Evolutionary conservation across 2,329 filamentous ascomycete genomes (phyloP).

Genomic region (Xylaria sp.): DNA sequence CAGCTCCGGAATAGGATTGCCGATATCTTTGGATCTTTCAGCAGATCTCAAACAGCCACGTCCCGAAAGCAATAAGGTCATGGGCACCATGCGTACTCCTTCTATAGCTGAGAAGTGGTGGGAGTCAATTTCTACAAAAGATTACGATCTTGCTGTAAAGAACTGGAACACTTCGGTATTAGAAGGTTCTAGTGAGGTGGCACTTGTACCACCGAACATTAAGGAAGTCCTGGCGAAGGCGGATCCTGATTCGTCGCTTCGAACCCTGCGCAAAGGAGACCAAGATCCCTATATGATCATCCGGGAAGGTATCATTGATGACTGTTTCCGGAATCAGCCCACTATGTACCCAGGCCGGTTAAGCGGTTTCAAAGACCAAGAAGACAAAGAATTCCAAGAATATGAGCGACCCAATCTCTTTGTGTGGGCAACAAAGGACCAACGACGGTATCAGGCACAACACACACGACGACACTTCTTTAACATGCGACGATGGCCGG

Average conservation of each 20-base stretch:
- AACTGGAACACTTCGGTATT: slow-evolving; percentile 40
- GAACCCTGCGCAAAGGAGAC: slow-evolving; percentile 28
- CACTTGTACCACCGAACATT: slow-evolving; percentile 41
- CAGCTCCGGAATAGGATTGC: not conserved
- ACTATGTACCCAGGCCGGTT: slow-evolving; percentile 56
- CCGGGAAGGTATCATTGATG: slow-evolving; percentile 55
- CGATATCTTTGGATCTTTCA: slow-evolving; percentile 32
- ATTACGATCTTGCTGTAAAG: slow-evolving; percentile 34
- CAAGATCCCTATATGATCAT: slow-evolving; percentile 47
- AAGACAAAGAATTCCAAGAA: slow-evolving; percentile 37
- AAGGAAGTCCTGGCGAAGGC: slow-evolving; percentile 50
- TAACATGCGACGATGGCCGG: slow-evolving; percentile 61
- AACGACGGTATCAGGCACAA: slow-evolving; percentile 48
- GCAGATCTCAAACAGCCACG: slow-evolving; percentile 31
- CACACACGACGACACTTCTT: slow-evolving; percentile 55
- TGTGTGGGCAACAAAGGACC: slow-evolving; percentile 48
- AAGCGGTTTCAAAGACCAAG: slow-evolving; percentile 40
- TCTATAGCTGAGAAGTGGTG: slow-evolving; percentile 35
- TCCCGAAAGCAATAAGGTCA: slow-evolving; percentile 4
- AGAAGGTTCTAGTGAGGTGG: slow-evolving; percentile 41
- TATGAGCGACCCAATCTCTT: slow-evolving; percentile 47
- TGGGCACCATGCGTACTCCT: not conserved
- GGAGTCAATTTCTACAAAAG: slow-evolving; percentile 40
- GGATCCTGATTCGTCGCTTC: slow-evolving; percentile 45
- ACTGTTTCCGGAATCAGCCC: slow-evolving; percentile 56